A percentile compares a stretch with the other conserved stretches of the same genome.
Evolutionary conservation across 75 land plant species (phyloP).

Genomic region (Selaginella tamariscina): DNA sequence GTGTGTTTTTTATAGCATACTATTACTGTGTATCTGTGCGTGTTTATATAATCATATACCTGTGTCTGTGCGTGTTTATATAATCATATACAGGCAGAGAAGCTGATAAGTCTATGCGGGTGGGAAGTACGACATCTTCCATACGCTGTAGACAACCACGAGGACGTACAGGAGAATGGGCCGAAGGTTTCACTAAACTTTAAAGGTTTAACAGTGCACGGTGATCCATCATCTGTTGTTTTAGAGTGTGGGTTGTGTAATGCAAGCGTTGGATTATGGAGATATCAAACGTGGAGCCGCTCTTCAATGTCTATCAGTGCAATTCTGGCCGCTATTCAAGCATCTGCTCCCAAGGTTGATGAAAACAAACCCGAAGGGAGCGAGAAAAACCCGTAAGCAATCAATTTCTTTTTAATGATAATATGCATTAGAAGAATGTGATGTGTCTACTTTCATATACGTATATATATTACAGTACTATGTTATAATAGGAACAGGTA

Average conservation of each 20-base stretch:
- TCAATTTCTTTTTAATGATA: too few relatives aligned
- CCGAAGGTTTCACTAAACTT: background rate
- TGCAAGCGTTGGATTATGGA: conserved; percentile 70
- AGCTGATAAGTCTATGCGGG: conserved; percentile 83
- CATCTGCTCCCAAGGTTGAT: background rate
- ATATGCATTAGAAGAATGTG: too few relatives aligned
- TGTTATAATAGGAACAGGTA: too few relatives aligned
- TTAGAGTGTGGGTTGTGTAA: conserved; percentile 91
- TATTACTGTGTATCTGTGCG: too few relatives aligned
- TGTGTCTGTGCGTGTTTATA: conserved; percentile 7
- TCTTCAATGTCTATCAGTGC: conserved; percentile 14
- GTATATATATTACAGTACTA: too few relatives aligned
- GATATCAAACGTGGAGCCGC: conserved; percentile 23
- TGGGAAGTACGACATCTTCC: conserved; percentile 92
- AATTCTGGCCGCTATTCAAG: conserved; percentile 17
- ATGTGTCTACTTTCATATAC: too few relatives aligned
- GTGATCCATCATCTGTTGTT: conserved; percentile 52
- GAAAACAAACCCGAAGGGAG: background rate
- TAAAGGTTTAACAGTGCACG: background rate
- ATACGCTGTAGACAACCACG: conserved; percentile 79
- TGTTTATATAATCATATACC: too few relatives aligned
- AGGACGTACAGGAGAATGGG: conserved; percentile 6
- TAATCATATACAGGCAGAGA: conserved; percentile 52
- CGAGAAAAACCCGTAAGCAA: conserved; percentile 1
- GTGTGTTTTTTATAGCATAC: too few relatives aligned